Evolutionary conservation across 2,329 filamentous ascomycete species (phyloP).

Genomic region (Chrysoporthe deuterocubensis): DNA sequence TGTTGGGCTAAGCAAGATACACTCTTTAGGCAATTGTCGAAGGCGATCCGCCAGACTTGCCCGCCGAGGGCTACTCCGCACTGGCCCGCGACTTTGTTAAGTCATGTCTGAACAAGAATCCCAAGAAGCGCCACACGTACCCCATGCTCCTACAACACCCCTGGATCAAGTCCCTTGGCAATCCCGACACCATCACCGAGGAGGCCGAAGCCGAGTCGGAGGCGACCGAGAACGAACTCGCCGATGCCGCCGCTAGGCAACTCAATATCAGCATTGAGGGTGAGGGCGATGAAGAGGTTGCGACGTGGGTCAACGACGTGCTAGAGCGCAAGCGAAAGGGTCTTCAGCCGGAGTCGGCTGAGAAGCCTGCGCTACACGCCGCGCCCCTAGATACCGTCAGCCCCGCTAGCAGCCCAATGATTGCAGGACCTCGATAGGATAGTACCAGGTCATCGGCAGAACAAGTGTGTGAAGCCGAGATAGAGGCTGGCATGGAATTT

Average conservation of each 20-base stretch:
- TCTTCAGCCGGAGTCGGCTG: conserved; percentile 42
- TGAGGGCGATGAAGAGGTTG: conserved; percentile 79
- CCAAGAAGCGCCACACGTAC: conserved; percentile 92
- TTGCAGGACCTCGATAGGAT: not conserved
- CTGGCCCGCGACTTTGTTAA: conserved; percentile 84
- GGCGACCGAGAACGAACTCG: conserved; percentile 42
- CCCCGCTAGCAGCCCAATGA: conserved; percentile 49
- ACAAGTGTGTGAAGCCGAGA: not conserved
- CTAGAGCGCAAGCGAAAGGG: conserved; percentile 69
- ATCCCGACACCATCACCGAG: conserved; percentile 75
- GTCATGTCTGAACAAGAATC: conserved; percentile 89
- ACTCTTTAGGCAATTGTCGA: conserved; percentile 85
- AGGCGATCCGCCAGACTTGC: conserved; percentile 90
- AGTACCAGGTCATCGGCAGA: not conserved
- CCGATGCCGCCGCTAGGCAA: conserved; percentile 33
- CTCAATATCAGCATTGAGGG: conserved; percentile 31
- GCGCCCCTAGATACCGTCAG: conserved; percentile 79
- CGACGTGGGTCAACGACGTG: conserved; percentile 78
- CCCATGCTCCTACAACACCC: conserved; percentile 85
- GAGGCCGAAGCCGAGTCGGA: conserved; percentile 67
- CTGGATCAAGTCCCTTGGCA: conserved; percentile 79
- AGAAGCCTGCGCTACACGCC: conserved; percentile 83
- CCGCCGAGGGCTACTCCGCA: conserved; percentile 76
- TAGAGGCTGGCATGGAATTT: not conserved
- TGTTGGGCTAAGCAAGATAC: not conserved